phyloP scores from a whole-genome alignment of 257 asterid species.

The Nicotiana noctiflora region DNA sequence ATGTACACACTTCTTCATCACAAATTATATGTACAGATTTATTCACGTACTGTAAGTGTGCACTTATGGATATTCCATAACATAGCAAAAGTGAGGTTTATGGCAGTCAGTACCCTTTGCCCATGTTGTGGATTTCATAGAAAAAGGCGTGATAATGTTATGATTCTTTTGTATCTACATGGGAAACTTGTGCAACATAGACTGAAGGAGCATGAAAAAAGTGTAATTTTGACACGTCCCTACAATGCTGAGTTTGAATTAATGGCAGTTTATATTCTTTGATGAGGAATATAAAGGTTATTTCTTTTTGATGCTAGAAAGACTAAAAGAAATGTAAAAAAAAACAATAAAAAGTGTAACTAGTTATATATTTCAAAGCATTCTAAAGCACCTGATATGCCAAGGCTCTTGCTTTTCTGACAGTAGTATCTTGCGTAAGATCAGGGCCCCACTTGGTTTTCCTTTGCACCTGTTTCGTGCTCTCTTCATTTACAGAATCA shows the following conservation, averaged over 20 bases:
- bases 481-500: conserved; percentile 47
- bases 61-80: neutral
- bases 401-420: conserved; percentile 66
- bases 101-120: neutral
- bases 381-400: conserved; percentile 70
- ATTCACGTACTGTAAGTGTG: neutral
- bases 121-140: neutral
- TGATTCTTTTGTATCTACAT: neutral
- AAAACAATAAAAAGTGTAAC: neutral
- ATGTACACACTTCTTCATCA: too few species aligned
- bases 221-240: neutral
- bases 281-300: neutral
- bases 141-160: neutral
- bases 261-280: neutral
- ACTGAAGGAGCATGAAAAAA: neutral
- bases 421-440: conserved; percentile 56
- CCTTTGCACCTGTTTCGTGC: conserved; percentile 42
- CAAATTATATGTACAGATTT: neutral
- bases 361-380: neutral
- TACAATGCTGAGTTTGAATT: neutral
- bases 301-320: neutral
- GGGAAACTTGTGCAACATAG: neutral
- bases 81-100: neutral
- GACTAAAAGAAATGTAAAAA: neutral
- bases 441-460: conserved; percentile 97